Conservation (phyloP, 805 yeast species). For the Yarrowia osloensis region DNA sequence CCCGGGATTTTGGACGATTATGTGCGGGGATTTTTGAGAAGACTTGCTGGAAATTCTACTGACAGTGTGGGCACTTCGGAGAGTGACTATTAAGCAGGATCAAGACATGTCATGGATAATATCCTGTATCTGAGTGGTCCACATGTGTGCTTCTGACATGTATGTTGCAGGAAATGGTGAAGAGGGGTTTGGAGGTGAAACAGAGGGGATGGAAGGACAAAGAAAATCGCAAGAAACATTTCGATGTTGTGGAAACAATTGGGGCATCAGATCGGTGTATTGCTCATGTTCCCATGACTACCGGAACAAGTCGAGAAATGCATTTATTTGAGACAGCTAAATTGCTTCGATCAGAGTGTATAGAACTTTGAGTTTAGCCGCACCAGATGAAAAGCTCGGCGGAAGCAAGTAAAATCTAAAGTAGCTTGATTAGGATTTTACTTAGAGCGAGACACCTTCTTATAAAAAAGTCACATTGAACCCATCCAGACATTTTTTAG, state of each 20-base stretch:
- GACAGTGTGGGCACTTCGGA: too few species aligned
- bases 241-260: too few species aligned
- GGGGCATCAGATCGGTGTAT: too few species aligned
- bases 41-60: neutral
- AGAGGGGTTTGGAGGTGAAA: neutral
- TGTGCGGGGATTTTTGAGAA: neutral
- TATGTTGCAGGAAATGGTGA: neutral
- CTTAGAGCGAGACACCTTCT: too few species aligned
- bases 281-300: too few species aligned
- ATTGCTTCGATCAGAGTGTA: neutral
- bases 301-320: too few species aligned
- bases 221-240: neutral
- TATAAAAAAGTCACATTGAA: too few species aligned
- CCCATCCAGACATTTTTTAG: too few species aligned
- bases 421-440: too few species aligned
- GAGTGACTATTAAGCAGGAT: too few species aligned
- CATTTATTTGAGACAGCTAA: neutral
- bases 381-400: neutral
- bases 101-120: too few species aligned
- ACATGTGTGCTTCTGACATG: neutral
- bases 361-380: neutral
- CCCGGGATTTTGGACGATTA: too few species aligned
- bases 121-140: neutral
- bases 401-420: neutral
- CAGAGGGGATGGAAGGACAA: neutral